These are phyloP conservation scores for Lactifluus subvellereus DNA, from an alignment of 768 basidiomycete genomes.

Conservation along the genomic window DNA sequence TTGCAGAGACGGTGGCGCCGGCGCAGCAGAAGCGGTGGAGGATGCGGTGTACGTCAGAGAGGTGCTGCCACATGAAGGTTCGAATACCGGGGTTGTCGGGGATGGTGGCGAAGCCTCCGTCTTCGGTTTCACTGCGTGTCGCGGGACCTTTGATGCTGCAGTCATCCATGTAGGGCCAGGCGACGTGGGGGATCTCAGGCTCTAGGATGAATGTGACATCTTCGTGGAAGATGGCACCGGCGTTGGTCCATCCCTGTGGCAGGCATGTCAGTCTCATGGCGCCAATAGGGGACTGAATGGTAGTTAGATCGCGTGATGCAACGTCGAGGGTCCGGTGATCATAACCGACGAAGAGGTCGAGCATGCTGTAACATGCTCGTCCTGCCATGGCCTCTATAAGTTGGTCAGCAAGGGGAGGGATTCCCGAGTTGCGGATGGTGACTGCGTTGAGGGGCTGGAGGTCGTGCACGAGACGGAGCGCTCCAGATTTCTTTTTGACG, in stretches of 20 bases:
- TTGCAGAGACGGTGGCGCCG: too few relatives aligned
- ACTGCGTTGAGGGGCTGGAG: constrained; percentile 27
- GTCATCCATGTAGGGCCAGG: too few relatives aligned
- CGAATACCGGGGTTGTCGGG: not conserved
- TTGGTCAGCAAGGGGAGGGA: constrained; percentile 19
- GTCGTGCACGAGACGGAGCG: constrained; percentile 26
- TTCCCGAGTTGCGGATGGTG: not conserved
- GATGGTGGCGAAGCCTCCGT: not conserved
- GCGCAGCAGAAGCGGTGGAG: too few relatives aligned
- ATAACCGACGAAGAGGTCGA: too few relatives aligned
- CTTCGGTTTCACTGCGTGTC: not conserved
- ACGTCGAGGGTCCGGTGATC: not conserved
- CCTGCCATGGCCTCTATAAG: constrained; percentile 19
- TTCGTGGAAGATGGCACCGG: constrained; percentile 28
- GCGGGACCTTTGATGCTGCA: too few relatives aligned
- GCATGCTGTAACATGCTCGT: too few relatives aligned
- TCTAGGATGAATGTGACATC: too few relatives aligned
- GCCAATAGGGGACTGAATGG: too few relatives aligned
- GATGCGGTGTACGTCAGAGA: not conserved
- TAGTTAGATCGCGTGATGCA: not conserved
- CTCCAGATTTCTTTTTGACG: not conserved
- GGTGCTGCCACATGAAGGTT: too few relatives aligned
- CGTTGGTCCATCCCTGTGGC: too few relatives aligned
- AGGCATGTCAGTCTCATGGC: too few relatives aligned
- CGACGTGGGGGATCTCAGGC: not conserved